Base-by-base conservation (phyloP, 2,329 filamentous ascomycete genomes). In the Chaetomiaceae sp. region DNA sequence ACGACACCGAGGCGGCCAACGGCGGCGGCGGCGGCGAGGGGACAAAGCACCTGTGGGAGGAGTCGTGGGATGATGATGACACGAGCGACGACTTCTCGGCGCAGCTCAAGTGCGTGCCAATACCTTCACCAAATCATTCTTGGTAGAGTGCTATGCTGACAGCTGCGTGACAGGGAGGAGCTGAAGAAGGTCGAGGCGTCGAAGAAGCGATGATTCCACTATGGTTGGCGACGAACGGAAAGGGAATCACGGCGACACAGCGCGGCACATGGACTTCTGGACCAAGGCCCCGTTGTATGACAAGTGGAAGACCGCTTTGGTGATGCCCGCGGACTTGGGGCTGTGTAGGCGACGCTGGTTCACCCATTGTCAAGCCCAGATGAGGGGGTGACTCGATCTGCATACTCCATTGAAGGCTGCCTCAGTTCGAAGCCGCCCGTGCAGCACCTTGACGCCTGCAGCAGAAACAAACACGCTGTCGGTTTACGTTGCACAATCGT, bases 31-130 rank as follows among this genome's bases (percentile, higher is more conserved):
- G 75, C 51, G 80, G 73, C 58, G 83, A 83, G 61, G 79, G 83
- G 50, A 75, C 73, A 54, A 71, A 78, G 65, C 90, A 97, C 71
- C 74, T 98, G 45, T 98, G 93, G 93, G 93, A 98, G 70, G 93
- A 98, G 76, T 96, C 89, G 75, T 98, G 93, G 93, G 93, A 98
- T 64, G 93, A 98, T 62, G 91, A 97, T 65, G 93, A 97, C 69
- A 93, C 88, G 56, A 93, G 79, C 60, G 93, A 98, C 65, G 93
- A 98, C 62, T 98, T 98, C 67, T 93, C 89, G 11, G 80, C 86
- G 61, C 91, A 97, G 73, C 72, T 98, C 62, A 94, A 88, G 91
- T 95, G 68, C 57, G 84, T 74, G 44, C 14, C 12, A 14, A 32
- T 6, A 12, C 12, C 29, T 7, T 7, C 14, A n/a, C 4, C 8